Percentiles rank a stretch among this genome's conserved stretches.
phyloP scores from a whole-genome alignment of 1,139 yeast genomes.

The Geotrichum phurueaensis region DNA sequence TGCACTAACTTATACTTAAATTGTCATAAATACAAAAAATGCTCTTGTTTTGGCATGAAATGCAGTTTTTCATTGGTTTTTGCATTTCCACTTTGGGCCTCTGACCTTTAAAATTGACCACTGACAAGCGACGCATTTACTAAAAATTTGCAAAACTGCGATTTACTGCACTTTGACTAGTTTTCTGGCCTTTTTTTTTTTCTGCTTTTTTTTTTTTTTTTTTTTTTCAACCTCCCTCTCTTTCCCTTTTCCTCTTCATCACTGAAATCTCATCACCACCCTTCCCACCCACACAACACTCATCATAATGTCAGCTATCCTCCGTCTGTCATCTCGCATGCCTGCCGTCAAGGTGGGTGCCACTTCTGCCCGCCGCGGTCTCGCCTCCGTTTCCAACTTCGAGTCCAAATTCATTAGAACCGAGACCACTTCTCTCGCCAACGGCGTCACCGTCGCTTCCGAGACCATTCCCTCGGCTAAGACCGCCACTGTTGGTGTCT shows the following conservation, averaged over 20 bases:
- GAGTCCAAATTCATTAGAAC: conserved; percentile 41
- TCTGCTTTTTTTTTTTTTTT: background rate
- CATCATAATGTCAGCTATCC: conserved; percentile 19
- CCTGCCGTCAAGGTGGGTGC: conserved; percentile 12
- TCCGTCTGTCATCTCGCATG: conserved; percentile 23
- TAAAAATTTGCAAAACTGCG: background rate
- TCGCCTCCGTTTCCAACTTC: conserved; percentile 24
- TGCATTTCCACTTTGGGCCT: background rate
- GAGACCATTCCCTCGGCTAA: conserved; percentile 14
- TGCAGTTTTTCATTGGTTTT: background rate
- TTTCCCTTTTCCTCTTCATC: background rate
- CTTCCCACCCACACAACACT: background rate
- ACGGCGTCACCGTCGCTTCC: conserved; percentile 50
- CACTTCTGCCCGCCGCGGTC: conserved; percentile 20
- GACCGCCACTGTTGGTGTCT: conserved; percentile 63
- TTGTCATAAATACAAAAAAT: background rate
- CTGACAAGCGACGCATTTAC: conserved; percentile 2
- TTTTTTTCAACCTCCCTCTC: background rate
- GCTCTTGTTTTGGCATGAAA: background rate
- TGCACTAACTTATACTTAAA: background rate
- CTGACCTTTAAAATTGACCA: background rate
- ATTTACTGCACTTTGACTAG: background rate
- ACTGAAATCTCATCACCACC: background rate
- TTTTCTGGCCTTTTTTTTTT: conserved; percentile 1
- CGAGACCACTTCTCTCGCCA: conserved; percentile 59